These are phyloP conservation scores for Umbelopsis isabellina DNA, from an alignment of 192 early-diverging fungal species.

Conservation along the genomic window DNA sequence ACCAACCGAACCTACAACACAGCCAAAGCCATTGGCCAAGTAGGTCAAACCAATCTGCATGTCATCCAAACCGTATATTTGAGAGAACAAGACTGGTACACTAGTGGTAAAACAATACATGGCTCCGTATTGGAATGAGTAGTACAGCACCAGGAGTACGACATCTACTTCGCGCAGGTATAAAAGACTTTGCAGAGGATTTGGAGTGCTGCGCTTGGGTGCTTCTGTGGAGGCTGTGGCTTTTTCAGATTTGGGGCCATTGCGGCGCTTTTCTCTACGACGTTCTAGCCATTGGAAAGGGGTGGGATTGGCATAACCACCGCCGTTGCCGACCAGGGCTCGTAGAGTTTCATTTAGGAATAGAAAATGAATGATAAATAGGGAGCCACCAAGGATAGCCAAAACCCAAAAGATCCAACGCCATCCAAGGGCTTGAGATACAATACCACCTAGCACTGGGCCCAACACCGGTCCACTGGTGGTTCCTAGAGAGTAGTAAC, in stretches of 20 bases:
- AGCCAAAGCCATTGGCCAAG: conserved; percentile 26
- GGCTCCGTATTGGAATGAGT: conserved; percentile 23
- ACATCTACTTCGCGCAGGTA: conserved; percentile 18
- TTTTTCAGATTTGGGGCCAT: not conserved
- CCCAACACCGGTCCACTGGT: conserved; percentile 33
- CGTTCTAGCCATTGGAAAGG: conserved; percentile 25
- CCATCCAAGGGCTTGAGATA: conserved; percentile 30
- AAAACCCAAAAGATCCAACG: conserved; percentile 49
- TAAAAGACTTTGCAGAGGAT: not conserved
- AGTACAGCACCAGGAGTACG: conserved; percentile 1
- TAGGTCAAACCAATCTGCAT: conserved; percentile 27
- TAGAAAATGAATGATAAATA: conserved; percentile 22
- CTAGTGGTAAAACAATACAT: conserved; percentile 17
- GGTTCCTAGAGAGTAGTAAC: conserved; percentile 25
- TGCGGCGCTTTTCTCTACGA: conserved; percentile 1
- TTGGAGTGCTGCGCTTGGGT: not conserved
- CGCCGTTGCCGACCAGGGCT: conserved; percentile 29
- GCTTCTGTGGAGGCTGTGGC: not conserved
- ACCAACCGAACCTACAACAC: conserved; percentile 20
- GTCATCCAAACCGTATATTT: conserved; percentile 21
- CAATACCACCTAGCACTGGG: conserved; percentile 35
- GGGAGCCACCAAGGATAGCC: conserved; percentile 19
- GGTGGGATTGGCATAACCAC: conserved; percentile 33
- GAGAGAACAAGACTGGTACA: not conserved
- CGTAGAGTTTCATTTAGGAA: conserved; percentile 35